phyloP scores from a whole-genome alignment of 2,329 filamentous ascomycete genomes.

The Xylaria sp. region DNA sequence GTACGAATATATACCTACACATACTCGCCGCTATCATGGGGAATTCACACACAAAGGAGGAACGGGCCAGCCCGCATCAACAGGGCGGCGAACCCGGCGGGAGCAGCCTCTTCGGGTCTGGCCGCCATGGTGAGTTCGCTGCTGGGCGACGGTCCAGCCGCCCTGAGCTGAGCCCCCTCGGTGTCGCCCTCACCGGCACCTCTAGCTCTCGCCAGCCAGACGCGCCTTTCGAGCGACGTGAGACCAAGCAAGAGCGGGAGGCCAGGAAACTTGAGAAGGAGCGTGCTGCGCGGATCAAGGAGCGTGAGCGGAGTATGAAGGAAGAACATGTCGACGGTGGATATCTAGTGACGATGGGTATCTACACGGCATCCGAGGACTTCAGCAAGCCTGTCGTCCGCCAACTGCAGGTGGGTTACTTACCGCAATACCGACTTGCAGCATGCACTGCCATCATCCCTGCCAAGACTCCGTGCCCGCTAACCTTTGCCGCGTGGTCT shows the following conservation, averaged over 20 bases:
- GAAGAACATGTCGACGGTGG: slow-evolving; percentile 96
- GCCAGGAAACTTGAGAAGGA: slow-evolving; percentile 86
- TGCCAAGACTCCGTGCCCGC: slow-evolving; percentile 12
- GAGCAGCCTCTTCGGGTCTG: slow-evolving; percentile 15
- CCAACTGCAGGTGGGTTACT: slow-evolving; percentile 80
- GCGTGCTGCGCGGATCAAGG: slow-evolving; percentile 76
- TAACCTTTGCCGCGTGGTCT: slow-evolving; percentile 24
- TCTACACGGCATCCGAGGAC: slow-evolving; percentile 92
- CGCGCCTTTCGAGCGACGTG: slow-evolving; percentile 71
- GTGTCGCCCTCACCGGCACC: slow-evolving; percentile 52
- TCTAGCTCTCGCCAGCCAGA: slow-evolving; percentile 54
- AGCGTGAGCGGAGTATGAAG: slow-evolving; percentile 87
- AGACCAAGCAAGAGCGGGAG: slow-evolving; percentile 92
- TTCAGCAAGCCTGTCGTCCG: slow-evolving; percentile 90
- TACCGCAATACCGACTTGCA: not conserved
- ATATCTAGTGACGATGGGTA: slow-evolving; percentile 91
- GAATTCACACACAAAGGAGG: slow-evolving; percentile 37
- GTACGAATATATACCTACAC: slow-evolving; percentile 6
- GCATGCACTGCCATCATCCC: not conserved
- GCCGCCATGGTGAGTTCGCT: slow-evolving; percentile 29
- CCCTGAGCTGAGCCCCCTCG: slow-evolving; percentile 60
- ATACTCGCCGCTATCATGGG: slow-evolving; percentile 28
- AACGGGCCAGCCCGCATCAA: slow-evolving; percentile 24
- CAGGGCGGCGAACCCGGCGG: slow-evolving; percentile 27
- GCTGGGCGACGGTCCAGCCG: slow-evolving; percentile 52